Evolutionary conservation across 257 asterid genomes (phyloP), one percentile per base, ranked within the genome.

Genomic region (Hygrophila difformis): DNA sequence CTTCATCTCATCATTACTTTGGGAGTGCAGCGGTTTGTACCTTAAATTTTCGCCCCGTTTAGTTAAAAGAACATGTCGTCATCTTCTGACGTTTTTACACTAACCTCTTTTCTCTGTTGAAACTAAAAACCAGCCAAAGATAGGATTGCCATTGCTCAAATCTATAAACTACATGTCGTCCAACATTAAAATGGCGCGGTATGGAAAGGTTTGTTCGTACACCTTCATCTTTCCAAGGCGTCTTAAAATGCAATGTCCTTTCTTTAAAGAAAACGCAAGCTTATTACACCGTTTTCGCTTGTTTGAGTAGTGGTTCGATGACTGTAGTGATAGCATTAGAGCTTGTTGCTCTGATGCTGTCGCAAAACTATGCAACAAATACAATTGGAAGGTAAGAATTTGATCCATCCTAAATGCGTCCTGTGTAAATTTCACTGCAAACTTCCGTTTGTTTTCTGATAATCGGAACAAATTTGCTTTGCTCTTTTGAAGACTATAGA

Each of bases 241-340:
- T 49, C 7, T 4, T 20, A 6, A 35, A 8, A n/a, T n/a, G n/a
- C n/a, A 26, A 26, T 8, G 31, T 26, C 31, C 8, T 5, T 3
- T 26, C 8, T 26, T 3, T 24, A n/a, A n/a, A n/a, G 31, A 24
- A 24, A 3, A 24, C 31, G 8, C 3, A 24, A 24, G 8, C 51
- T 56, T 8, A 56, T 36, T 2, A 46, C 8, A 12, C 6, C 23
- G 5, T 5, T 22, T 34, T n/a, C 51, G 26, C 39, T 40, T 47
- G 29, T 12, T 61, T 26, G 47, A 39, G 40, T 68, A 87, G 95
- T 88, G 97, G 97, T 88, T 88, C n/a, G 72, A 81, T 39, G 94
- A 88, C 68, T 81, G 94, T 71, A 69, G 70, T 16, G 77, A 74
- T 13, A 93, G 76, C 14, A 74, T 88, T 49, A 68, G 68, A 74